These are phyloP conservation scores for Colletotrichum kahawae DNA, from an alignment of 2,329 filamentous ascomycete species.

Conservation along the genomic window DNA sequence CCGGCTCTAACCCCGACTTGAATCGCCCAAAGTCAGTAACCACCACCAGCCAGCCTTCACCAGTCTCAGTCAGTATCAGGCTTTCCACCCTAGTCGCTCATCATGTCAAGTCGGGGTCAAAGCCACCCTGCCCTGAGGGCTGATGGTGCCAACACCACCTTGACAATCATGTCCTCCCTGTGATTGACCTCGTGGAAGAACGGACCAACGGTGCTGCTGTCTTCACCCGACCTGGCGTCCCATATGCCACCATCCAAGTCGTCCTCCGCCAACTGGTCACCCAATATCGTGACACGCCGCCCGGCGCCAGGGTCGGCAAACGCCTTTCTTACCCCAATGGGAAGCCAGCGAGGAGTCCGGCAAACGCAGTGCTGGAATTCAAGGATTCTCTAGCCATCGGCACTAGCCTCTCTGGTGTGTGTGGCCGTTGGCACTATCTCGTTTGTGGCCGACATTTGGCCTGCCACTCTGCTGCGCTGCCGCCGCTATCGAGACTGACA, in stretches of 20 bases:
- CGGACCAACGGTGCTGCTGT: neutral
- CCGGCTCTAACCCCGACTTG: neutral
- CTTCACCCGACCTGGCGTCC: constrained; percentile 2
- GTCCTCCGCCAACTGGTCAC: neutral
- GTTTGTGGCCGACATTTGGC: neutral
- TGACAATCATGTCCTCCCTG: neutral
- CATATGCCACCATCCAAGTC: neutral
- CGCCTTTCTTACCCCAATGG: neutral
- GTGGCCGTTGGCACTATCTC: neutral
- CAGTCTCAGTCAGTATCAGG: neutral
- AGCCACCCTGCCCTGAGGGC: neutral
- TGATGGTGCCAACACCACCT: neutral
- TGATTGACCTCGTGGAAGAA: neutral
- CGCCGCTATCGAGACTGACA: neutral
- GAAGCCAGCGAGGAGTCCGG: neutral
- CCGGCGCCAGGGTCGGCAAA: neutral
- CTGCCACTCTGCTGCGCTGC: neutral
- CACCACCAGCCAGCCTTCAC: neutral
- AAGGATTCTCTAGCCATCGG: neutral
- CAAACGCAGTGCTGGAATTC: neutral
- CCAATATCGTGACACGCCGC: neutral
- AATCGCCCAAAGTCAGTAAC: neutral
- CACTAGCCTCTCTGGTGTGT: neutral
- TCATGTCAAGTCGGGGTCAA: neutral
- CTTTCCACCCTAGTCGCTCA: neutral